Evolutionary conservation across 164 flowering plant species (phyloP).

Genomic region (Paratinospora sagittata): DNA sequence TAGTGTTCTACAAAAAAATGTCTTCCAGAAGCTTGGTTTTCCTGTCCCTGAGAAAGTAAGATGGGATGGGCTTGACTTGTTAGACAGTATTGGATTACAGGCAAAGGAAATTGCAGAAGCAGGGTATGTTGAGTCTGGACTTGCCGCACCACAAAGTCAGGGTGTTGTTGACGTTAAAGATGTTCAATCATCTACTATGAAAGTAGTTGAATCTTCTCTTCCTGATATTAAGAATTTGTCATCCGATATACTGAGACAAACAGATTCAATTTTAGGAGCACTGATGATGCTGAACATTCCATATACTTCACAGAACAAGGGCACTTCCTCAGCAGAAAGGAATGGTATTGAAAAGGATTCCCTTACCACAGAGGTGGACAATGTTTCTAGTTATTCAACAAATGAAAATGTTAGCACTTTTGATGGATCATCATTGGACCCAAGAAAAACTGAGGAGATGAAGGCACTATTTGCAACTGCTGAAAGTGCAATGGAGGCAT

Average conservation of each 20-base stretch:
- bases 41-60: conserved; percentile 57
- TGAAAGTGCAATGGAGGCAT: conserved; percentile 99
- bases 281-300: conserved; percentile 61
- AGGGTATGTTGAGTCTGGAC: conserved; percentile 79
- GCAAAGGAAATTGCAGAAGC: conserved; percentile 64
- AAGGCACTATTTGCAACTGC: conserved; percentile 76
- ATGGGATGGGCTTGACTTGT: conserved; percentile 77
- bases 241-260: conserved; percentile 35
- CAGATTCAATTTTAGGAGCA: conserved; percentile 33
- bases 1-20: conserved; percentile 45
- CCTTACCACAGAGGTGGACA: conserved; percentile 20
- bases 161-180: conserved; percentile 24
- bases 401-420: conserved; percentile 15
- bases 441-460: conserved; percentile 76
- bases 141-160: conserved; percentile 51
- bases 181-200: conserved; percentile 19
- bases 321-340: conserved; percentile 19
- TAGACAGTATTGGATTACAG: conserved; percentile 49
- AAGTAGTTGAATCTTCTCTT: conserved; percentile 41
- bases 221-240: conserved; percentile 73
- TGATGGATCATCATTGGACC: conserved; percentile 37
- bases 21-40: conserved; percentile 67
- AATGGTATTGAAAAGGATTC: conserved; percentile 21
- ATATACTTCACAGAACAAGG: conserved; percentile 47
- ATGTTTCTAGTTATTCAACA: conserved; percentile 10